Evolutionary conservation across 306 rosid species (phyloP).

Genomic region (Trifolium pratense): DNA sequence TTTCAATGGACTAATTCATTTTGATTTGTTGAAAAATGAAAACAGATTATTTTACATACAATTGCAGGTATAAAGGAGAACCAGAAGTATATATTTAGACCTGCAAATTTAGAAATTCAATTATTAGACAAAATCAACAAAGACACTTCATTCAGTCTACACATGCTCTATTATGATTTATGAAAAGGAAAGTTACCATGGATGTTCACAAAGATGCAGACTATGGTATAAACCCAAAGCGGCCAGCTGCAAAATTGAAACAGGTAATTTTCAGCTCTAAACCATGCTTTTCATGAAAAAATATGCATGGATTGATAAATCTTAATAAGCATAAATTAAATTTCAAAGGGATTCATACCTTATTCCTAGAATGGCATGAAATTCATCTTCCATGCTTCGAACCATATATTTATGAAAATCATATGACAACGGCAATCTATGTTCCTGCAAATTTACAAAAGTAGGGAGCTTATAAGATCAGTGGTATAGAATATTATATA

Average conservation of each 20-base stretch:
- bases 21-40: conserved; percentile 33
- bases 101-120: conserved; percentile 54
- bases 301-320: conserved; percentile 2
- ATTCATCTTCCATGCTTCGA: conserved; percentile 98
- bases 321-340: conserved; percentile 9
- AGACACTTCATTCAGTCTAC: conserved; percentile 13
- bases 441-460: conserved; percentile 63
- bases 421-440: conserved; percentile 79
- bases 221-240: conserved; percentile 90
- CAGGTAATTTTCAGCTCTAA: conserved; percentile 33
- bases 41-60: conserved; percentile 58
- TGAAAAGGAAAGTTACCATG: conserved; percentile 63
- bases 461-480: conserved; percentile 33
- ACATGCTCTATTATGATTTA: conserved; percentile 16
- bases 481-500: conserved; percentile 20
- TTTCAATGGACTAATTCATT: conserved; percentile 5
- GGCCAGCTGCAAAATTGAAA: conserved; percentile 71
- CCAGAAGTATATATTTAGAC: conserved; percentile 93
- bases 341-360: conserved; percentile 58
- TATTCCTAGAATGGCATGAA: conserved; percentile 93
- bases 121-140: conserved; percentile 37
- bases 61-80: conserved; percentile 93
- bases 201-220: conserved; percentile 83
- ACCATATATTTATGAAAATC: conserved; percentile 86
- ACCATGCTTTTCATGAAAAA: conserved; percentile 5